Evolutionary conservation across 148 eudicot species (phyloP), one percentile per base, ranked within the genome.

Genomic region (Rhododendron molle): DNA sequence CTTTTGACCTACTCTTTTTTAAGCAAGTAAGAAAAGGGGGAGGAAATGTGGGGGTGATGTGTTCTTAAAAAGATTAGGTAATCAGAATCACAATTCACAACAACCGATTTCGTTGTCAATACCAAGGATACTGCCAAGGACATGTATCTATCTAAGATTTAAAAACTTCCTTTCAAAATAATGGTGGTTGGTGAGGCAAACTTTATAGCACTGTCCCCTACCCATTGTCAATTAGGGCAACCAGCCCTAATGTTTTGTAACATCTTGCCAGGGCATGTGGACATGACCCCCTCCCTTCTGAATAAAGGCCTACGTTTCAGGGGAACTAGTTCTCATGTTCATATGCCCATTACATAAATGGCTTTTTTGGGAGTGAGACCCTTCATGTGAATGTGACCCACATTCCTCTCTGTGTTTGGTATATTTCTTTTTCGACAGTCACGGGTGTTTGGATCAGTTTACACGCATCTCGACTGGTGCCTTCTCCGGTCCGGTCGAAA

Each of bases 221-320:
- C 44, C 82, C 76, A 56, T 83, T 86, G 88, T 82, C 85, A 86
- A 82, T 15, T 40, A 74, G 88, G 85, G 60, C 49, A 76, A 77
- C 32, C 60, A 54, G 60, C 65, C 65, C 85, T 36, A 83, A 49
- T 86, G 88, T 76, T 46, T 83, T 76, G 83, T 83, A 56, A n/a
- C 82, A 86, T 58, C 60, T 83, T 78, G 78, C 50, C 83, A 82
- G 15, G 40, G 85, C 88, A 86, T 83, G 83, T 86, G 88, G 88
- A 76, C 85, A 52, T 76, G 30, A 28, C 58, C 28, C 82, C 38
- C 58, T 49, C 73, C 3, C 73, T 11, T 11, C 73, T 40, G 20
- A 38, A 80, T 28, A 14, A 50, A 50, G 83, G 34, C 83, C 83
- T 80, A 52, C 34, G 67, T 30, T 30, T 80, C 83, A 50, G 21